Evolutionary conservation across 495 filamentous ascomycete species (phyloP), one percentile per base, ranked within the genome.

Genomic region (Neurospora terricola): DNA sequence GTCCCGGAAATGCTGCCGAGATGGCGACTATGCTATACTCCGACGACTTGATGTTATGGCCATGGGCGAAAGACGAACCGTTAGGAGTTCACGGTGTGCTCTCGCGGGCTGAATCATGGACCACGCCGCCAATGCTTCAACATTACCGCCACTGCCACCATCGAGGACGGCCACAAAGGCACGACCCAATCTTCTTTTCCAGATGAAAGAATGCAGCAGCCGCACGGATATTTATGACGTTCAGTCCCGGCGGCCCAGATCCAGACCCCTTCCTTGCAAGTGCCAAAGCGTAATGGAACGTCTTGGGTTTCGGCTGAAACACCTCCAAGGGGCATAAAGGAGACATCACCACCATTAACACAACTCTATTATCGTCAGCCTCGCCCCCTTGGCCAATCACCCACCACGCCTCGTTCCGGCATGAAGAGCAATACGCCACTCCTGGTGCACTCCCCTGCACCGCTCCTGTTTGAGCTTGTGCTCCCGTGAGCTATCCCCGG

Each of bases 231-330:
- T 59, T 59, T 59, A 59, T 5, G 21, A 16, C 5, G 4, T 34
- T 2, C 54, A 34, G 14, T 18, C 27, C 54, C 6, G 27, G 54
- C 7, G 54, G 54, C 12, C 30, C 54, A 66, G 54, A 66, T 66
- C 54, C 54, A 66, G 54, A 30, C 27, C 27, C 54, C 27, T 66
- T 66, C 54, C 27, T 66, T 66, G 54, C 54, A 62, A 62, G 69
- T 38, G 39, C 39, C 69, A 70, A 40, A 45, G 72, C 75, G 69
- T 72, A 73, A 75, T 80, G 80, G 75, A 75, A 81, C 81, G 73
- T 70, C 73, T 75, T 62, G 54, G 74, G 81, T 81, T 81, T 82
- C 81, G 78, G 70, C 75, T 81, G 81, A 83, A 83, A 83, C 81
- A 76, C 72, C 69, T 40, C 72, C 59, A 72, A 75, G 77, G 79